These are phyloP conservation scores for Penicillium vulpinum DNA, from an alignment of 2,329 filamentous ascomycete species.

Conservation along the genomic window DNA sequence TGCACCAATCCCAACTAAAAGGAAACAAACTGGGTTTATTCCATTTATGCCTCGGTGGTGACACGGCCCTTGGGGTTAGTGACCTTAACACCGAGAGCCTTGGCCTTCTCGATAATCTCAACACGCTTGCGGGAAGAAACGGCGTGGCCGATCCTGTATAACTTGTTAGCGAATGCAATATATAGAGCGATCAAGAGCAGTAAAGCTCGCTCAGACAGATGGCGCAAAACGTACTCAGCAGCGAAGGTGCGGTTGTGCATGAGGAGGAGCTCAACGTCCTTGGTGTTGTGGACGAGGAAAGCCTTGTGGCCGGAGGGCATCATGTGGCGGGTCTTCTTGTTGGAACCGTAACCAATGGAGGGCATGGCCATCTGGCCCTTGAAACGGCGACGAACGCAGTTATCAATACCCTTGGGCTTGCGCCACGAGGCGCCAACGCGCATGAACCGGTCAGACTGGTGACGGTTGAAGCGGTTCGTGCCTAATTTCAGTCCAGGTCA, in stretches of 20 bases:
- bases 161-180: constrained; percentile 8
- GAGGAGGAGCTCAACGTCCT: constrained; percentile 93
- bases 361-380: constrained; percentile 95
- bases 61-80: constrained; percentile 99
- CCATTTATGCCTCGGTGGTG: constrained; percentile 77
- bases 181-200: not conserved
- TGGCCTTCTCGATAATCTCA: constrained; percentile 94
- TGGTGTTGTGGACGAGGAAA: constrained; percentile 96
- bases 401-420: constrained; percentile 99
- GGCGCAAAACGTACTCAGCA: constrained; percentile 74
- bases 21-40: constrained; percentile 50
- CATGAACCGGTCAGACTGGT: constrained; percentile 97
- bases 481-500: constrained; percentile 56
- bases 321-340: constrained; percentile 99
- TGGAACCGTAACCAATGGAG: constrained; percentile 98
- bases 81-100: constrained; percentile 99
- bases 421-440: constrained; percentile 89
- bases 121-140: constrained; percentile 98
- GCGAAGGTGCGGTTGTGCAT: constrained; percentile 99
- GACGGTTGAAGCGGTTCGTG: constrained; percentile 92
- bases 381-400: constrained; percentile 95
- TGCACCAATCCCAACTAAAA: constrained; percentile 25
- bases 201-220: not conserved
- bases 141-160: constrained; percentile 83
- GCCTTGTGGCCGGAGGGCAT: constrained; percentile 99